phyloP scores from a whole-genome alignment of 2,329 filamentous ascomycete species.

The Claviceps fusiformis region DNA sequence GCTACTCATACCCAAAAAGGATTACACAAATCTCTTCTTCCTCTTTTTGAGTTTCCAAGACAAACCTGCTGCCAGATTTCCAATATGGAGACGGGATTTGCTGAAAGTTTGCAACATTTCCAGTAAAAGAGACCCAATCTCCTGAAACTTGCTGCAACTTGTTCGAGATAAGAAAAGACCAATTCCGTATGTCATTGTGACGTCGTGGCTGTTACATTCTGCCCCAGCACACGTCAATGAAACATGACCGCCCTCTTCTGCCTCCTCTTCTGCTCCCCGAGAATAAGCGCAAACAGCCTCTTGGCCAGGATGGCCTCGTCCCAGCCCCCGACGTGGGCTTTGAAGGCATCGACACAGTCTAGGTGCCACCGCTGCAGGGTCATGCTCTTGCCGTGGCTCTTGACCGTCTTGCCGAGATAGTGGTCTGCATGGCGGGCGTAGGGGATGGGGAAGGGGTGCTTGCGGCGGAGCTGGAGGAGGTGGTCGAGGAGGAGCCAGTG shows the following conservation, averaged over 20 bases:
- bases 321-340: constrained; percentile 33
- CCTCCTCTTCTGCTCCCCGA: constrained; percentile 31
- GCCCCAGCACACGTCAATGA: background rate
- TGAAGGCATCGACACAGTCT: constrained; percentile 43
- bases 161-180: too few species aligned
- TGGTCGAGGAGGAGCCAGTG: constrained; percentile 42
- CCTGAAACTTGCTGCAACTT: too few species aligned
- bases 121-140: too few species aligned
- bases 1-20: too few species aligned
- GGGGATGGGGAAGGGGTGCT: constrained; percentile 21
- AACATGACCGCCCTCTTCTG: background rate
- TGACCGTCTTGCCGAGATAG: constrained; percentile 35
- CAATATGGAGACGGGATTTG: too few species aligned
- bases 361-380: constrained; percentile 42
- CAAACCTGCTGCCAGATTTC: too few species aligned
- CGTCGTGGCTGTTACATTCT: too few species aligned
- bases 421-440: constrained; percentile 17
- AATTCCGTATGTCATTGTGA: too few species aligned
- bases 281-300: constrained; percentile 37
- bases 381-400: constrained; percentile 31
- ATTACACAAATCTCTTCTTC: too few species aligned
- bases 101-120: too few species aligned
- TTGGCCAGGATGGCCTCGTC: constrained; percentile 34
- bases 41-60: too few species aligned
- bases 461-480: constrained; percentile 34